Evolutionary conservation across 192 early-diverging fungal genomes (phyloP).

Genomic region (Backusella circina): DNA sequence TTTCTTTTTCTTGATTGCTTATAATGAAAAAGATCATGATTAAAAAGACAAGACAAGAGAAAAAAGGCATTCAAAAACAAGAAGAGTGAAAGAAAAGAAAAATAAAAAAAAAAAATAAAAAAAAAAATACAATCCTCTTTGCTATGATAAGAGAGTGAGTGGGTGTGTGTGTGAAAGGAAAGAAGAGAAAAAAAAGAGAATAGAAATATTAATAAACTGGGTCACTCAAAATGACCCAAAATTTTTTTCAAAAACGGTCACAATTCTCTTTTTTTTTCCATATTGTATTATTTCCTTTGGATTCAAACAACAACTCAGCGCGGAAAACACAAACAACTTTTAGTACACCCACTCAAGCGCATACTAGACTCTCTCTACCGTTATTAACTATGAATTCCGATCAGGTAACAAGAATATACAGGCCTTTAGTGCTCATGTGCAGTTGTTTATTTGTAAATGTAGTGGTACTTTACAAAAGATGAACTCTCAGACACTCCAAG

Average conservation of each 20-base stretch:
- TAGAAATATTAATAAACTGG: neutral
- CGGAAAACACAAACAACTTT: neutral
- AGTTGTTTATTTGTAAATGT: neutral
- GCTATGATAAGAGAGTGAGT: no score
- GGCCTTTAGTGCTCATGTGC: neutral
- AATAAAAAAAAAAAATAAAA: no score
- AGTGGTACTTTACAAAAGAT: slow-evolving; percentile 50
- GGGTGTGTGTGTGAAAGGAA: neutral
- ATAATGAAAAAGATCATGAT: neutral
- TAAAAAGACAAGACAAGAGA: neutral
- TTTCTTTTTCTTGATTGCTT: neutral
- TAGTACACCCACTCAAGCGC: neutral
- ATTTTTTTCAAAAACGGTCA: neutral
- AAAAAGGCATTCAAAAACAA: neutral
- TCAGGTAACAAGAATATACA: neutral
- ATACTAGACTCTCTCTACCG: neutral
- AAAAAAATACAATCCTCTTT: neutral
- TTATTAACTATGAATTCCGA: neutral
- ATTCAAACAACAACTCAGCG: neutral
- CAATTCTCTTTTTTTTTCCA: neutral
- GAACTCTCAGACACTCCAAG: slow-evolving; percentile 52
- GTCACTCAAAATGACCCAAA: neutral
- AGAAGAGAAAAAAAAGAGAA: neutral
- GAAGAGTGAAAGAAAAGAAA: neutral
- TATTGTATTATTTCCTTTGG: neutral